phyloP scores from a whole-genome alignment of 2,329 filamentous ascomycete genomes.

The Pseudogymnoascus sp. region DNA sequence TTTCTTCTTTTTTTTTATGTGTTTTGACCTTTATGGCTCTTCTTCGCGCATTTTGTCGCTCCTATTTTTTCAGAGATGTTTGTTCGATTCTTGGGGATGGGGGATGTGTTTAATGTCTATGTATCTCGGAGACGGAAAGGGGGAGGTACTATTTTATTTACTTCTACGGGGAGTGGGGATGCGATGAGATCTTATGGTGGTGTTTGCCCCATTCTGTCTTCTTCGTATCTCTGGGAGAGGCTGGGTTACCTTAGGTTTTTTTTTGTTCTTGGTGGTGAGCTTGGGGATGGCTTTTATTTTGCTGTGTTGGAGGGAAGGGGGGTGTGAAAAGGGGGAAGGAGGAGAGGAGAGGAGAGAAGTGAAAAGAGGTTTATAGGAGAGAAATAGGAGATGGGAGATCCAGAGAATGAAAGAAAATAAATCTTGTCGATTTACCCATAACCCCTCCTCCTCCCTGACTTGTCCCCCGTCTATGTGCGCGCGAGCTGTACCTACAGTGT shows the following conservation, averaged over 20 bases:
- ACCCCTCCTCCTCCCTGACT: too few relatives aligned
- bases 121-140: not conserved
- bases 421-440: not conserved
- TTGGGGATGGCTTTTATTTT: too few relatives aligned
- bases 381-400: not conserved
- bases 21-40: not conserved
- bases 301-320: too few relatives aligned
- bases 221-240: too few relatives aligned
- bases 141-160: not conserved
- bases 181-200: too few relatives aligned
- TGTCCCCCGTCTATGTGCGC: too few relatives aligned
- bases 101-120: not conserved
- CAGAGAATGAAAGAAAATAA: not conserved
- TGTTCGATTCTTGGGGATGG: not conserved
- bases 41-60: not conserved
- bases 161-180: not conserved
- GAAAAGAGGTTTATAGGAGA: not conserved
- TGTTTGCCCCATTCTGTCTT: too few relatives aligned
- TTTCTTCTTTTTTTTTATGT: not conserved
- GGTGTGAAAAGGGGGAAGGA: too few relatives aligned
- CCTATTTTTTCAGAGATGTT: not conserved
- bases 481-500: too few relatives aligned
- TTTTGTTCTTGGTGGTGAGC: too few relatives aligned
- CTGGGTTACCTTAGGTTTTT: too few relatives aligned
- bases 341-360: not conserved